A percentile compares a stretch with the other conserved stretches of the same genome.
These are phyloP conservation scores for Penicillium antarcticum DNA, from an alignment of 495 filamentous ascomycete species.

Conservation along the genomic window DNA sequence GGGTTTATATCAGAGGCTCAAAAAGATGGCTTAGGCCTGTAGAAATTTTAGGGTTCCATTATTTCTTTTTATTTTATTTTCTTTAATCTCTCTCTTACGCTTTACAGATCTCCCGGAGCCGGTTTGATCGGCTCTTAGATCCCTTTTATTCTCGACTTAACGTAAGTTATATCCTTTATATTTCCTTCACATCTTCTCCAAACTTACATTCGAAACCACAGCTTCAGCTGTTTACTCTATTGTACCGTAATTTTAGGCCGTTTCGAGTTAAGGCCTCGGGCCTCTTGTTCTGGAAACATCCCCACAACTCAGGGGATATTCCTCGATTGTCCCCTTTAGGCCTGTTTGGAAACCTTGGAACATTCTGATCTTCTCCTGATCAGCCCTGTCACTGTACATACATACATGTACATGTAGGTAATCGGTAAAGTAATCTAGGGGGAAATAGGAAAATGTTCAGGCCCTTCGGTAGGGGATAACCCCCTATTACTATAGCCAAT, in stretches of 20 bases:
- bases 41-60: conserved; percentile 28
- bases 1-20: conserved; percentile 26
- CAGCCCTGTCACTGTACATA: conserved; percentile 3
- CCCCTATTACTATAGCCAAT: background rate
- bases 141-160: background rate
- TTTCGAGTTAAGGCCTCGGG: conserved; percentile 2
- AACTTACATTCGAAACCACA: no score
- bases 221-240: no score
- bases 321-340: conserved; percentile 16
- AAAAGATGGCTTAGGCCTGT: conserved; percentile 13
- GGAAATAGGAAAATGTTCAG: no score
- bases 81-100: conserved; percentile 9
- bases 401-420: no score
- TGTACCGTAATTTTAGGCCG: background rate
- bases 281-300: conserved; percentile 7
- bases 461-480: background rate
- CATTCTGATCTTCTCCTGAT: conserved; percentile 8
- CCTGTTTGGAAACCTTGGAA: conserved; percentile 11
- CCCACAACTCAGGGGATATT: conserved; percentile 7
- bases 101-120: background rate
- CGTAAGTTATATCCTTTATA: no score
- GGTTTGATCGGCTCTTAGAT: background rate
- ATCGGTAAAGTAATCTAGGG: no score
- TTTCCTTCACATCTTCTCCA: no score
- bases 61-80: conserved; percentile 3